Evolutionary conservation across 257 asterid genomes (phyloP).

Genomic region (Knoxia roxburghii): DNA sequence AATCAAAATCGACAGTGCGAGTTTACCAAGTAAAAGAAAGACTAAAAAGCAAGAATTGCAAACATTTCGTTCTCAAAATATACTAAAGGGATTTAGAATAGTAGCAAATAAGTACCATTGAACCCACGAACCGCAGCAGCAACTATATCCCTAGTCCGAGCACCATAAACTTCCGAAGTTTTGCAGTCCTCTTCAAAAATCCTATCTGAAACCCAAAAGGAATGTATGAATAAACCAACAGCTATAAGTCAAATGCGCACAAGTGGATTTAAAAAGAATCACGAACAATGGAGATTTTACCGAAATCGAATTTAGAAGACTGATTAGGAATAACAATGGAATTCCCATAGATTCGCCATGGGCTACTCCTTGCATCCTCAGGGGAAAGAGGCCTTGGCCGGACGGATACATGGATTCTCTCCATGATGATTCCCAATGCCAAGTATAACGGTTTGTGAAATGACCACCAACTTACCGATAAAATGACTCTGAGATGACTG

Average conservation of each 20-base stretch:
- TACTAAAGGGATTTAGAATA: neutral
- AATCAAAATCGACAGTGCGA: neutral
- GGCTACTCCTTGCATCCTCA: slow-evolving; percentile 68
- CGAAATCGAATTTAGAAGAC: slow-evolving; percentile 72
- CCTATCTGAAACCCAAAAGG: slow-evolving; percentile 34
- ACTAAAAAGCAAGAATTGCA: neutral
- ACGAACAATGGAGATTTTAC: slow-evolving; percentile 21
- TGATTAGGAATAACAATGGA: slow-evolving; percentile 62
- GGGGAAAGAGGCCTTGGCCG: slow-evolving; percentile 72
- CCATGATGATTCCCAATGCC: slow-evolving; percentile 34
- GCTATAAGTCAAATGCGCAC: neutral
- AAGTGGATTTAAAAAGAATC: neutral
- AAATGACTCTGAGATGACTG: neutral
- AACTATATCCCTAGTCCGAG: slow-evolving; percentile 67
- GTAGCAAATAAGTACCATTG: slow-evolving; percentile 46
- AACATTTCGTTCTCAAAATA: neutral
- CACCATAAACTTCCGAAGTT: slow-evolving; percentile 59
- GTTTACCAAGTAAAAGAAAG: neutral
- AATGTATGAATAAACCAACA: neutral
- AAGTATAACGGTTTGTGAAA: neutral
- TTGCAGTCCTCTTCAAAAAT: slow-evolving; percentile 62
- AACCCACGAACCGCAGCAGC: slow-evolving; percentile 79
- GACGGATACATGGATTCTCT: slow-evolving; percentile 81
- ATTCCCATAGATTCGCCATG: slow-evolving; percentile 72
- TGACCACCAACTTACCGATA: neutral